Base-by-base conservation (phyloP, 75 land plant genomes). In the Cryptomeria japonica region DNA sequence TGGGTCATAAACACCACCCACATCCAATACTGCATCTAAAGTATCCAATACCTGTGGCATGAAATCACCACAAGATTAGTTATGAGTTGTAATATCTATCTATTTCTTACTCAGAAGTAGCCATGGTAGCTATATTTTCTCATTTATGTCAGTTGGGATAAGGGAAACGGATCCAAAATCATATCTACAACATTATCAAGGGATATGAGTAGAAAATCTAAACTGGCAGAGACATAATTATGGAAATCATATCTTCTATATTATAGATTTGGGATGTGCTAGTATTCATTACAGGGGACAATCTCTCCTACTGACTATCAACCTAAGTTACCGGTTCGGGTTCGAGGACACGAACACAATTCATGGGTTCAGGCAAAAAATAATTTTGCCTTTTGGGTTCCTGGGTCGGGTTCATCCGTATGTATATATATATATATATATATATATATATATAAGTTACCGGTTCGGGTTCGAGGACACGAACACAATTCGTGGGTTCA, bases 1-100 rank as follows among this genome's bases (percentile, higher is more conserved):
- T 31, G 90, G 86, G 58, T 89, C 90, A 83, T 89, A 89, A 25
- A 89, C 84, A 72, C 90, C 90, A 28, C 90, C 90, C 83, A 89
- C 90, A 83, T 89, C 90, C 87, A 89, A 58, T 15, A 89, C 90
- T 25, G 90, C 90, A 68, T 89, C 90, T 36, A 88, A 44, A 25
- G 84, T 53, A 32, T 83, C 90, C 86, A 89, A 58, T 32, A 89
- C 42, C 90, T 88, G 90, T 31, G 61, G 49, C 73, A 28, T 15
- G 25, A 79, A 79, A 25, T 19, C 82, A 79, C 10, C n/a, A 41
- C 82, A 79, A 18, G 22, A 41, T 79, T 41, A 79, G 19, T 39
- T 79, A 79, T 6, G 14, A 76, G 79, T 76, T 78, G 22, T 39
- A 39, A 38, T 25, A 39, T 25, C 82, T 38, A 79, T 79, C 37